A percentile compares a stretch with the other conserved stretches of the same genome.
Conservation (phyloP, 2,329 filamentous ascomycete genomes). For the Monosporascus sp. region DNA sequence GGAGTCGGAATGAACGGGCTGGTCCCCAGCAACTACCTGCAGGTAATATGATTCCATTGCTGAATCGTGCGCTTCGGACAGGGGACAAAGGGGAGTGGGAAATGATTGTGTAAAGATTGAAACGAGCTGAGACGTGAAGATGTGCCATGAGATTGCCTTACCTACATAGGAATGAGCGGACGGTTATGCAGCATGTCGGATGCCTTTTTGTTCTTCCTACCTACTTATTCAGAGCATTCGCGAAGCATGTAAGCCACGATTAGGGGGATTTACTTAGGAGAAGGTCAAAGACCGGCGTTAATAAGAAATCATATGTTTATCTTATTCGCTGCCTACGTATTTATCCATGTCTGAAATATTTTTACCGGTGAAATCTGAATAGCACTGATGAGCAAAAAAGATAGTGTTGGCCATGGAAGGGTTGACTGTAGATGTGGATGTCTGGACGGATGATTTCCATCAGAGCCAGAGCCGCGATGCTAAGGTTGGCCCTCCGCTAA, state of each 20-base stretch:
- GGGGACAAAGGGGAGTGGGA: neutral
- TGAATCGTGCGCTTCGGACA: slow-evolving; percentile 18
- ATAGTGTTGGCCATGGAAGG: neutral
- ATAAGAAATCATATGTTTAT: no score
- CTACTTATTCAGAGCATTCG: neutral
- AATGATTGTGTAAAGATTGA: neutral
- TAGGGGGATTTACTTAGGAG: no score
- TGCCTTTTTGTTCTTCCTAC: slow-evolving; percentile 4
- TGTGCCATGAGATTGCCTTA: slow-evolving; percentile 5
- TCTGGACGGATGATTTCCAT: neutral
- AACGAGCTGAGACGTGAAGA: neutral
- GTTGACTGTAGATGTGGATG: neutral
- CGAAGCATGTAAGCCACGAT: slow-evolving; percentile 3
- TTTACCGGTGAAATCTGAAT: neutral
- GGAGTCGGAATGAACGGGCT: slow-evolving; percentile 49
- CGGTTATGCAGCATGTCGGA: slow-evolving; percentile 1
- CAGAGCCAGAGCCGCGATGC: neutral
- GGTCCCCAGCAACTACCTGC: slow-evolving; percentile 64
- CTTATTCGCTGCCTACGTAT: no score
- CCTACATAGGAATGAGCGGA: slow-evolving; percentile 7
- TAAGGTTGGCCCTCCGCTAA: neutral
- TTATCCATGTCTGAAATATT: neutral
- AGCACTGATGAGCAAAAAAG: neutral
- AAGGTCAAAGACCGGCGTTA: no score
- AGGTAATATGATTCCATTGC: slow-evolving; percentile 32